Conservation (phyloP, 495 filamentous ascomycete species). For the Penicillium pulvis region DNA sequence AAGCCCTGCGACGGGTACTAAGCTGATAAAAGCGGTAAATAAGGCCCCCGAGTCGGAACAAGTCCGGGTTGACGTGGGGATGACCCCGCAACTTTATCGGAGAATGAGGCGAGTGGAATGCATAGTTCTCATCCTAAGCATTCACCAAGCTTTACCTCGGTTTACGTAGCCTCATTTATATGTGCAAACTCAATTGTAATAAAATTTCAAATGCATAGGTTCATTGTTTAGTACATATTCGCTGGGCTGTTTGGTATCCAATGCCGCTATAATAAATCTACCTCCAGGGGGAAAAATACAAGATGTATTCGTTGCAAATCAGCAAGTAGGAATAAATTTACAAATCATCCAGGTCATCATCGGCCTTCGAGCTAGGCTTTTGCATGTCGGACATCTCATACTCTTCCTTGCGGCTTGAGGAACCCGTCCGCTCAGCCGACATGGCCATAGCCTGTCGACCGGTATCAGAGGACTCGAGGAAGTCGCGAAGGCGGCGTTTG, state of each 20-base stretch:
- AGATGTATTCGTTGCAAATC: constrained; percentile 1
- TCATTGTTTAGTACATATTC: constrained; percentile 6
- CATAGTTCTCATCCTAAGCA: background rate
- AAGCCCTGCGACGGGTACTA: background rate
- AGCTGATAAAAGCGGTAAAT: background rate
- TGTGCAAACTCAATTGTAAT: background rate
- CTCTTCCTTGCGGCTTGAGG: constrained; percentile 33
- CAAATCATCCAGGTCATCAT: constrained; percentile 45
- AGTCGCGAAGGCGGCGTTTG: constrained; percentile 85
- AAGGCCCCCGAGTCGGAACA: constrained; percentile 13
- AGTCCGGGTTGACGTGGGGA: constrained; percentile 9
- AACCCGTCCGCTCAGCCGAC: constrained; percentile 41
- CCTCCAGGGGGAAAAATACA: constrained; percentile 9
- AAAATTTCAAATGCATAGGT: constrained; percentile 2
- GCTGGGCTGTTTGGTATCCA: background rate
- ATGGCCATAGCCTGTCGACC: constrained; percentile 79
- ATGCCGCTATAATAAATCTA: constrained; percentile 20
- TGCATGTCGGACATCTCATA: constrained; percentile 50
- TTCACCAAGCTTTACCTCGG: background rate
- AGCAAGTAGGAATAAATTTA: constrained; percentile 27
- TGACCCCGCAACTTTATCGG: constrained; percentile 12
- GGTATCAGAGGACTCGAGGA: constrained; percentile 77
- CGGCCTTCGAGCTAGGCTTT: constrained; percentile 32
- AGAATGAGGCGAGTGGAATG: background rate
- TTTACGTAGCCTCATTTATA: background rate